phyloP scores from a whole-genome alignment of 257 asterid genomes.

The Ocimum tenuiflorum region DNA sequence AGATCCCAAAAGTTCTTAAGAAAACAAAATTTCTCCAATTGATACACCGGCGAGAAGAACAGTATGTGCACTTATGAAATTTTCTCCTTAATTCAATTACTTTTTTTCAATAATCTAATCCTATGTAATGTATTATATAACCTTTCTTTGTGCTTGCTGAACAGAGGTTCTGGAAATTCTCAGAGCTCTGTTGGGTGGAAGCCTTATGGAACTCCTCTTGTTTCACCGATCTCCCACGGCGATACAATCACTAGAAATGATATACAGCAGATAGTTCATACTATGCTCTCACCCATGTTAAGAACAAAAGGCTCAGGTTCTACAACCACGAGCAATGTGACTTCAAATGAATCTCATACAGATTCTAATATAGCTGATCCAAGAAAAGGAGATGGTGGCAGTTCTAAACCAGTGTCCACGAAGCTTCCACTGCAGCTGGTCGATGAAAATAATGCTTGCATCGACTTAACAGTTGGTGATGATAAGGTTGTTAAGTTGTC shows the following conservation, averaged over 20 bases:
- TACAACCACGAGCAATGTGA: constrained; percentile 28
- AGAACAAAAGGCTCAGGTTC: constrained; percentile 40
- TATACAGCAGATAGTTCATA: constrained; percentile 76
- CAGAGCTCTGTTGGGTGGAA: constrained; percentile 80
- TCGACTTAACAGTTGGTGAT: constrained; percentile 78
- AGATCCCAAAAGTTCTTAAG: constrained; percentile 65
- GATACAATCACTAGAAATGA: constrained; percentile 73
- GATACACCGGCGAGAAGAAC: constrained; percentile 92
- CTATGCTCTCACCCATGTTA: constrained; percentile 77
- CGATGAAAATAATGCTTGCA: constrained; percentile 92
- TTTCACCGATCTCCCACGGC: constrained; percentile 81
- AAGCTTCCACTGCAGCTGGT: constrained; percentile 95
- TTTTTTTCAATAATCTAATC: constrained; percentile 1
- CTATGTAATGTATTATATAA: background rate
- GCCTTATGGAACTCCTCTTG: constrained; percentile 98
- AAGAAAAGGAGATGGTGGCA: constrained; percentile 37
- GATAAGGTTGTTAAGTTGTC: constrained; percentile 82
- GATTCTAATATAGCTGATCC: constrained; percentile 36
- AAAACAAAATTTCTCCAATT: constrained; percentile 83
- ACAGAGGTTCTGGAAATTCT: constrained; percentile 65
- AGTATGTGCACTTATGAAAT: constrained; percentile 38
- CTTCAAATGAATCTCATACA: constrained; percentile 32
- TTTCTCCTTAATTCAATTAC: background rate
- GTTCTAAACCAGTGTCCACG: constrained; percentile 38
- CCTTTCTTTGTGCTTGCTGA: constrained; percentile 19